phyloP scores from a whole-genome alignment of 2,329 filamentous ascomycete genomes.

The Lecanoromycetidae sp. region DNA sequence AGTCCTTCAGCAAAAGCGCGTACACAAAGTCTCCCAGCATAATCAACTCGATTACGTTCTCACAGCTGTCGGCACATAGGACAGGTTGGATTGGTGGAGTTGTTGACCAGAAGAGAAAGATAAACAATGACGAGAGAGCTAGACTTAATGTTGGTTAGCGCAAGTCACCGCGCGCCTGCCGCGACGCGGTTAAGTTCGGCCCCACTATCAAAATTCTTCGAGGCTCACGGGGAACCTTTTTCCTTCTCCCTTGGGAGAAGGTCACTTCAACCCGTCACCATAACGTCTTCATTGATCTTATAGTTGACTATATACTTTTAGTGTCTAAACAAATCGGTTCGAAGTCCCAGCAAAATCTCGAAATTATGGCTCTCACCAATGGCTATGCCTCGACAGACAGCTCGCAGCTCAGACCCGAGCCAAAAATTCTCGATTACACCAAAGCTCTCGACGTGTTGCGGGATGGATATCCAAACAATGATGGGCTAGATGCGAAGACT shows the following conservation, averaged over 20 bases:
- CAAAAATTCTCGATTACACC: constrained; percentile 57
- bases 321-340: neutral
- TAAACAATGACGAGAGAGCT: constrained; percentile 5
- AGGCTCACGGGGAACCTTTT: constrained; percentile 21
- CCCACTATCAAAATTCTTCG: constrained; percentile 11
- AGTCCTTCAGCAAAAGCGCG: too few species aligned
- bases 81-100: neutral
- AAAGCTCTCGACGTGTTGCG: constrained; percentile 70
- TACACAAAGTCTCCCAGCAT: too few species aligned
- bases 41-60: too few species aligned
- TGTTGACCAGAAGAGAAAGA: constrained; percentile 4
- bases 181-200: neutral
- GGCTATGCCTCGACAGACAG: constrained; percentile 45
- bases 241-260: constrained; percentile 45
- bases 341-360: neutral
- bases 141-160: too few species aligned
- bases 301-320: constrained; percentile 33
- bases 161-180: neutral
- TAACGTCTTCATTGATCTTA: constrained; percentile 30
- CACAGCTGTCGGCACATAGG: too few species aligned
- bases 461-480: constrained; percentile 60
- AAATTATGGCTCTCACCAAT: constrained; percentile 47
- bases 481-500: constrained; percentile 78
- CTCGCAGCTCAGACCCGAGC: constrained; percentile 33
- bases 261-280: constrained; percentile 49